Conservation (phyloP, 192 early-diverging fungal genomes). For the Oehlia diaphana region DNA sequence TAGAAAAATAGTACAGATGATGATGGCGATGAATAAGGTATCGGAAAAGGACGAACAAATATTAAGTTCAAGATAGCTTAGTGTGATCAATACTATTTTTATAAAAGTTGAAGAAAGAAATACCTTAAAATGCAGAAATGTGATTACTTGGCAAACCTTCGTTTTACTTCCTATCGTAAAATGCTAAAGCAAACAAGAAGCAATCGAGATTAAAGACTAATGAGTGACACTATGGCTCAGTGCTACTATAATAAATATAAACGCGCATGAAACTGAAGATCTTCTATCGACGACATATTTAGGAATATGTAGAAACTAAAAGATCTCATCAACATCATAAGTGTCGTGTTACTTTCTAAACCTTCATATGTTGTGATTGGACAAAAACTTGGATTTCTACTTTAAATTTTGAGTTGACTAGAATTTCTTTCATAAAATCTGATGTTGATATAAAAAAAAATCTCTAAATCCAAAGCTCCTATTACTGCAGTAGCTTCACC, state of each 20-base stretch:
- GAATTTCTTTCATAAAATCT: constrained; percentile 40
- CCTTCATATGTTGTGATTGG: constrained; percentile 88
- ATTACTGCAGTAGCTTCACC: not conserved
- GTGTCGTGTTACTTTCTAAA: constrained; percentile 78
- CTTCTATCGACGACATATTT: constrained; percentile 77
- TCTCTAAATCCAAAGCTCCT: not conserved
- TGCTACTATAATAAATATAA: too few relatives aligned
- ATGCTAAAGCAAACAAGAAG: too few relatives aligned
- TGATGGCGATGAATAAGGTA: too few relatives aligned
- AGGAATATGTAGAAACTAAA: constrained; percentile 66
- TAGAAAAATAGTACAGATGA: too few relatives aligned
- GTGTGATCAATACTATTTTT: not conserved
- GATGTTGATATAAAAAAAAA: not conserved
- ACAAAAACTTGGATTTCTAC: constrained; percentile 46
- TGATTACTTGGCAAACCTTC: constrained; percentile 80
- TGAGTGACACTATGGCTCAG: too few relatives aligned
- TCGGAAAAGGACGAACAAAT: too few relatives aligned
- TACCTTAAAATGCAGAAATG: constrained; percentile 71
- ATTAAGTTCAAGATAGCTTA: too few relatives aligned
- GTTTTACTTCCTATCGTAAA: constrained; percentile 54
- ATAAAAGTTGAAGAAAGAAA: constrained; percentile 28
- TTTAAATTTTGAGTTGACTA: constrained; percentile 78
- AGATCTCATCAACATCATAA: constrained; percentile 84
- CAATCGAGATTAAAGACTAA: too few relatives aligned
- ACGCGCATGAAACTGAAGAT: too few relatives aligned